Conservation (phyloP, 345 rosid genomes). For the Acer negundo region DNA sequence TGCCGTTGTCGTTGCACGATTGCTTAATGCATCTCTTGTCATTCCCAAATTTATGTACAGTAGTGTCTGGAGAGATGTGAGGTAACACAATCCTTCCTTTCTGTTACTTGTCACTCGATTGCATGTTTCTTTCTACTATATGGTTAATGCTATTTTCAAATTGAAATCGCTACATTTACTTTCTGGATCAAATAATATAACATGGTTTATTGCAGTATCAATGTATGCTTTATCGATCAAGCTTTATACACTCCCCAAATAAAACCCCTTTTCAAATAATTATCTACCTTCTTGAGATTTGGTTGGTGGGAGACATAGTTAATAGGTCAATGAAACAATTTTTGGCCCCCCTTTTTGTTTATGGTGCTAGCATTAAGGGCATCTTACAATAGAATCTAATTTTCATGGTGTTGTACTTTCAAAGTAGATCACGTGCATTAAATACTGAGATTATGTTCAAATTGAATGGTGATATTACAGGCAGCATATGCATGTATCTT, state of each 20-base stretch:
- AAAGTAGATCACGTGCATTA: background rate
- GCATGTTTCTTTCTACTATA: background rate
- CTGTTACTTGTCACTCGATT: slow-evolving; percentile 3
- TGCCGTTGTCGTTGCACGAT: slow-evolving; percentile 80
- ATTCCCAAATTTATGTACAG: slow-evolving; percentile 94
- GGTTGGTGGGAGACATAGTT: background rate
- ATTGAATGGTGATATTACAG: slow-evolving; percentile 8
- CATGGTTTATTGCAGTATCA: background rate
- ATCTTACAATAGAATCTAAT: background rate
- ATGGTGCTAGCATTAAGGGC: background rate
- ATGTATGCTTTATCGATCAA: slow-evolving; percentile 2
- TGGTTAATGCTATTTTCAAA: background rate
- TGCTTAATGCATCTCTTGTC: slow-evolving; percentile 87
- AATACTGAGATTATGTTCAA: slow-evolving; percentile 9
- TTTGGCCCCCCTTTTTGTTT: background rate
- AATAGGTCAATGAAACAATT: background rate
- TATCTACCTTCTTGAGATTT: background rate
- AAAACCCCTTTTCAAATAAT: background rate
- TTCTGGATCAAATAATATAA: background rate
- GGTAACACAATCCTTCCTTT: slow-evolving; percentile 52
- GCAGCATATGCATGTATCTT: background rate
- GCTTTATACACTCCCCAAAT: background rate
- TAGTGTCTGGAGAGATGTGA: slow-evolving; percentile 91
- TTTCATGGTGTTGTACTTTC: background rate
- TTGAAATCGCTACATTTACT: background rate